phyloP scores from a whole-genome alignment of 139 green algal genomes.

The Monoraphidium neglectum region DNA sequence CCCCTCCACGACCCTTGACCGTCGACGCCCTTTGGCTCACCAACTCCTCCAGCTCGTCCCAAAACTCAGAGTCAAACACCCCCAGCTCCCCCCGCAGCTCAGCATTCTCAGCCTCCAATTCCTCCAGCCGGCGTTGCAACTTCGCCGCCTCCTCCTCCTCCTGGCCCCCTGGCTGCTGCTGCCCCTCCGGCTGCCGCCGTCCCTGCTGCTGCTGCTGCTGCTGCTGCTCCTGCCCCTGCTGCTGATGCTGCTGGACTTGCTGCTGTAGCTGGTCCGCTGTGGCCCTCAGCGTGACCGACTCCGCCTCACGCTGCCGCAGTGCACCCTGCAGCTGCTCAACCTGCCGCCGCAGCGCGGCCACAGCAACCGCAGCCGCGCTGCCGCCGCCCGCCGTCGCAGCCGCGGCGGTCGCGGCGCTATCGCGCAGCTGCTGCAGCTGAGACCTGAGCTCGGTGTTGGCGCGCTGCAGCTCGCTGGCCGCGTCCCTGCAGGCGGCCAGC shows the following conservation, averaged over 20 bases:
- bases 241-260: background rate
- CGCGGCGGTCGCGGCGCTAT: constrained; percentile 29
- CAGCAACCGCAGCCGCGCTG: constrained; percentile 32
- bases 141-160: constrained; percentile 15
- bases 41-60: constrained; percentile 79
- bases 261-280: background rate
- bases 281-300: background rate
- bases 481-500: constrained; percentile 26
- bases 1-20: no score
- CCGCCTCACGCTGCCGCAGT: background rate
- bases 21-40: no score
- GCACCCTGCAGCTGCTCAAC: constrained; percentile 1
- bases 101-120: constrained; percentile 69
- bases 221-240: constrained; percentile 1
- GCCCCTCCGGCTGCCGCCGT: background rate
- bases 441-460: constrained; percentile 47
- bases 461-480: constrained; percentile 50
- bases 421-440: constrained; percentile 39
- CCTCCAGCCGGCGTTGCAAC: constrained; percentile 44
- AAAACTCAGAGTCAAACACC: constrained; percentile 79
- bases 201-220: background rate
- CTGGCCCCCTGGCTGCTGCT: no score
- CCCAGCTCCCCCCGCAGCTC: constrained; percentile 74
- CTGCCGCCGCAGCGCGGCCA: constrained; percentile 27
- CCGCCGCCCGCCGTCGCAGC: constrained; percentile 47